These are phyloP conservation scores for Citrullus mucosospermus DNA, from an alignment of 306 rosid genomes.

Conservation along the genomic window DNA sequence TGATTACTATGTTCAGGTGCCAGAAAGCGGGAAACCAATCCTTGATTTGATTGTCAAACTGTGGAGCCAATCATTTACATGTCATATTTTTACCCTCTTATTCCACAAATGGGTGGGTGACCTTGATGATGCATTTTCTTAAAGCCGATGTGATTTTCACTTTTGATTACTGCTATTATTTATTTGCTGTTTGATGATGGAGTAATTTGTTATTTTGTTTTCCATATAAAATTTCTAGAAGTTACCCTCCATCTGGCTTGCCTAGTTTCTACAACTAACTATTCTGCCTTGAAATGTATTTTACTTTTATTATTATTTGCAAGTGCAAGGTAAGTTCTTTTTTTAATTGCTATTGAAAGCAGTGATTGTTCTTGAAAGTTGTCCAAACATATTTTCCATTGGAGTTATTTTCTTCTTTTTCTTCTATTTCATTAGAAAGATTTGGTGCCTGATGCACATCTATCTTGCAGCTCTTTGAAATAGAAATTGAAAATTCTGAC, in stretches of 20 bases:
- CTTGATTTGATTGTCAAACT: constrained; percentile 83
- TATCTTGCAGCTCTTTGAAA: constrained; percentile 75
- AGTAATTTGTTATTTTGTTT: background rate
- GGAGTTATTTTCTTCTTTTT: constrained; percentile 9
- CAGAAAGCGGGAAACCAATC: constrained; percentile 72
- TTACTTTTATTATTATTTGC: background rate
- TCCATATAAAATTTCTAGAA: background rate
- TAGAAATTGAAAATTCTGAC: constrained; percentile 62
- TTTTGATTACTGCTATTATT: constrained; percentile 2
- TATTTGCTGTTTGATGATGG: background rate
- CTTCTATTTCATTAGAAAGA: background rate
- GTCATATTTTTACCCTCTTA: constrained; percentile 76
- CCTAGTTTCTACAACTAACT: background rate
- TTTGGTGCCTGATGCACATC: background rate
- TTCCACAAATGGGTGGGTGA: constrained; percentile 93
- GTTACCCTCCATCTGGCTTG: background rate
- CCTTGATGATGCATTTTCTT: background rate
- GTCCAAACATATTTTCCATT: background rate
- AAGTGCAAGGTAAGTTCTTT: too few relatives aligned
- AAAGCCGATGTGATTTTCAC: constrained; percentile 4
- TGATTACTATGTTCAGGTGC: constrained; percentile 61
- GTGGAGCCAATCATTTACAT: constrained; percentile 98
- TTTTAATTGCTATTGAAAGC: background rate
- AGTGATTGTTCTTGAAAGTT: background rate
- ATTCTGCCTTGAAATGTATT: background rate